Evolutionary conservation across 179 eudicot genomes (phyloP), one percentile per base, ranked within the genome.

Genomic region (Actinidia arguta): DNA sequence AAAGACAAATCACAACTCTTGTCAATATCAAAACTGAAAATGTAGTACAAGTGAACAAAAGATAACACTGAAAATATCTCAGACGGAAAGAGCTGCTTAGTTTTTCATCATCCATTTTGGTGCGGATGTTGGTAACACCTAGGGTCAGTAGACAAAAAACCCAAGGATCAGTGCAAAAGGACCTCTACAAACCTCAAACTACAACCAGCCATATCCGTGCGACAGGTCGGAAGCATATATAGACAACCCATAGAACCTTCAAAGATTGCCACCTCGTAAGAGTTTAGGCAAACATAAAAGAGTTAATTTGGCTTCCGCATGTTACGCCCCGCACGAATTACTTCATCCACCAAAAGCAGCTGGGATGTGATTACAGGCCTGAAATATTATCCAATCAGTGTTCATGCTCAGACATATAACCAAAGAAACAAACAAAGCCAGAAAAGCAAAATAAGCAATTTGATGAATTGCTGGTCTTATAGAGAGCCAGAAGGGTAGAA

Each of bases 261-360:
- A 76, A 54, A n/a, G 31, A 11, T 39, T 44, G 9, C 62, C 44
- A 46, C 58, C 80, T 11, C 4, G 17, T 14, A 52, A 24, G 42
- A 44, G 80, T 61, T 4, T 7, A 24, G 71, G 44, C 70, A 62
- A 61, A 44, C n/a, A 8, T 58, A 62, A 24, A 27, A 39, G 5
- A 76, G 25, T 55, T 77, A 77, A 61, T 17, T 77, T 61, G 80
- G 80, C 80, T 77, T 77, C 22, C 80, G 70, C 80, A 62, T 77
- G 24, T 61, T 77, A 22, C 80, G 80, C 24, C 80, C 80, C 11
- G 80, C 80, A 24, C 80, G 71, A 62, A 77, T 77, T 25, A 77
- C 80, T 77, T 77, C 80, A 62, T 77, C 80, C 80, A 77, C 80
- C 80, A 77, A 77, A 20, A 77, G 80, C 80, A 77, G 62, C 56